Evolutionary conservation across 345 rosid genomes (phyloP).

Genomic region (Corchorus olitorius): DNA sequence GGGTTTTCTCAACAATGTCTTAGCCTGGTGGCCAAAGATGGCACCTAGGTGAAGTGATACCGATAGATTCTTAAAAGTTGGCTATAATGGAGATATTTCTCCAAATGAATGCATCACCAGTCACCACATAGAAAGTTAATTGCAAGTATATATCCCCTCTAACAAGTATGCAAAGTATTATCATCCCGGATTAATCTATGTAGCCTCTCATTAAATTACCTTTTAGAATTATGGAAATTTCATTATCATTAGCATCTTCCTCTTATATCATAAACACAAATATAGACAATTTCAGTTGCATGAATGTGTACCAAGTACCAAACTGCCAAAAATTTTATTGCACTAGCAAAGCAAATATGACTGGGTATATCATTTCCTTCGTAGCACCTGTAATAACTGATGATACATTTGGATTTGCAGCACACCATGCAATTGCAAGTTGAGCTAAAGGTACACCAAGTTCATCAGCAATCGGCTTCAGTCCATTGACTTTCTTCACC

Average conservation of each 20-base stretch:
- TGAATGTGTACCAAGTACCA: background rate
- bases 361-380: constrained; percentile 47
- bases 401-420: constrained; percentile 92
- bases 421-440: constrained; percentile 99
- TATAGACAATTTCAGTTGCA: background rate
- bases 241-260: background rate
- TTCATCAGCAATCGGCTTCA: constrained; percentile 98
- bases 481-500: constrained; percentile 83
- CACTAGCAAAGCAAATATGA: background rate
- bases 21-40: constrained; percentile 1
- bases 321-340: background rate
- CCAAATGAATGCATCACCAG: background rate
- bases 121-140: background rate
- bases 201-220: background rate
- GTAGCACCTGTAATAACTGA: constrained; percentile 97
- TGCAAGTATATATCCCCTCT: background rate
- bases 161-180: background rate
- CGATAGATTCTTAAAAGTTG: background rate
- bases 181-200: background rate
- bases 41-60: background rate
- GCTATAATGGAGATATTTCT: background rate
- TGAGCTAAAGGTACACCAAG: constrained; percentile 93
- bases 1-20: background rate
- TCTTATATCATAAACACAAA: background rate
- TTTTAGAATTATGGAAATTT: background rate